Evolutionary conservation across 2,329 filamentous ascomycete species (phyloP).

Genomic region (Didymella pinodella): DNA sequence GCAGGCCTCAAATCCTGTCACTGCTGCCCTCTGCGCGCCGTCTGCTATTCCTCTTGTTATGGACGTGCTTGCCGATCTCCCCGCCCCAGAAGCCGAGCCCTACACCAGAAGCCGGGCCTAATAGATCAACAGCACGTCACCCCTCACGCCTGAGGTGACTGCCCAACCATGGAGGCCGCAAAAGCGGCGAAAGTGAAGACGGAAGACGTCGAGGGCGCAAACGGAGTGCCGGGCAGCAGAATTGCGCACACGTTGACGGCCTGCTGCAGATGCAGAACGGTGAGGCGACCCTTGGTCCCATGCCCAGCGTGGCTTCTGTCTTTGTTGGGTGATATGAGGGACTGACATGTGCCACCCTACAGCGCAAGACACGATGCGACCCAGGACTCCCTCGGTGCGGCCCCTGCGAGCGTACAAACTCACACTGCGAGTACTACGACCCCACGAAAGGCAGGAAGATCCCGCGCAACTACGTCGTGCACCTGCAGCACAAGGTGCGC

Average conservation of each 20-base stretch:
- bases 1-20: conserved; percentile 12
- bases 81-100: conserved; percentile 25
- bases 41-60: conserved; percentile 23
- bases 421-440: conserved; percentile 94
- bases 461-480: conserved; percentile 89
- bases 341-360: conserved; percentile 25
- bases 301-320: neutral
- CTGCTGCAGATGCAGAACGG: conserved; percentile 81
- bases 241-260: conserved; percentile 83
- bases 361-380: conserved; percentile 97
- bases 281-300: conserved; percentile 51
- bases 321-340: neutral
- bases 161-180: conserved; percentile 35
- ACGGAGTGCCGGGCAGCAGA: conserved; percentile 56
- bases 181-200: conserved; percentile 29
- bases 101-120: conserved; percentile 20
- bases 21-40: conserved; percentile 18
- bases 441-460: conserved; percentile 85
- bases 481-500: conserved; percentile 85
- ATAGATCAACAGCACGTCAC: conserved; percentile 16
- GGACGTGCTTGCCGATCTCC: conserved; percentile 33
- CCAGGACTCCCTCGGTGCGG: conserved; percentile 89
- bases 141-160: conserved; percentile 19
- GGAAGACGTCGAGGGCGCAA: conserved; percentile 34
- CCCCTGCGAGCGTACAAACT: conserved; percentile 90